phyloP scores from a whole-genome alignment of 257 asterid species.

The Forsythia viridissima region DNA sequence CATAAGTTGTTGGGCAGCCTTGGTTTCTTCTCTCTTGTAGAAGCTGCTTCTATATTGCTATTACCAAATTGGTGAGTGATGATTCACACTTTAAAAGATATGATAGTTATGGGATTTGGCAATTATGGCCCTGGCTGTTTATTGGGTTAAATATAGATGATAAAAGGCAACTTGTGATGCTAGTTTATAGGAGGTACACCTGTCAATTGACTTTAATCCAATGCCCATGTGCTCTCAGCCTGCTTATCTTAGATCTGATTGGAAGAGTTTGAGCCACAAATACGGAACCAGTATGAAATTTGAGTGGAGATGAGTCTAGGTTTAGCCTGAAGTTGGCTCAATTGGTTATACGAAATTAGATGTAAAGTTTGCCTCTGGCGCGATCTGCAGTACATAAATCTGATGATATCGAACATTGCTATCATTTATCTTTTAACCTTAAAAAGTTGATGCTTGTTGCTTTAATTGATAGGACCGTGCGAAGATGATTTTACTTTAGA shows the following conservation, averaged over 20 bases:
- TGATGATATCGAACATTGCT: neutral
- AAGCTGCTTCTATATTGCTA: neutral
- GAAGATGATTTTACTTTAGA: neutral
- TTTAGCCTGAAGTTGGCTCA: neutral
- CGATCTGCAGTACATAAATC: neutral
- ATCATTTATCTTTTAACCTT: neutral
- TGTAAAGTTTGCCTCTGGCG: neutral
- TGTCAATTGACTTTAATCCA: neutral
- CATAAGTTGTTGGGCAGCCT: neutral
- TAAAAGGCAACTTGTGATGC: neutral
- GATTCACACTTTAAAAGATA: neutral
- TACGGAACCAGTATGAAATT: neutral
- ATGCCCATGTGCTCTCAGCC: neutral
- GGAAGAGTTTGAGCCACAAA: neutral
- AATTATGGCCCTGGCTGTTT: neutral
- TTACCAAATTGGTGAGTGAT: neutral
- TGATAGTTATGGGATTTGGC: neutral
- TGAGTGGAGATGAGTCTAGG: neutral
- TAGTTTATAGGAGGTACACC: neutral
- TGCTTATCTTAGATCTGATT: neutral
- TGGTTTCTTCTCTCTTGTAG: neutral
- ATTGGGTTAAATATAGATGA: neutral
- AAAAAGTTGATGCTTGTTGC: neutral
- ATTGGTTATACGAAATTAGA: neutral
- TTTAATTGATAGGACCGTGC: neutral